Evolutionary conservation across 1,284 basidiomycete genomes (phyloP).

Genomic region (Peniophora sp.): DNA sequence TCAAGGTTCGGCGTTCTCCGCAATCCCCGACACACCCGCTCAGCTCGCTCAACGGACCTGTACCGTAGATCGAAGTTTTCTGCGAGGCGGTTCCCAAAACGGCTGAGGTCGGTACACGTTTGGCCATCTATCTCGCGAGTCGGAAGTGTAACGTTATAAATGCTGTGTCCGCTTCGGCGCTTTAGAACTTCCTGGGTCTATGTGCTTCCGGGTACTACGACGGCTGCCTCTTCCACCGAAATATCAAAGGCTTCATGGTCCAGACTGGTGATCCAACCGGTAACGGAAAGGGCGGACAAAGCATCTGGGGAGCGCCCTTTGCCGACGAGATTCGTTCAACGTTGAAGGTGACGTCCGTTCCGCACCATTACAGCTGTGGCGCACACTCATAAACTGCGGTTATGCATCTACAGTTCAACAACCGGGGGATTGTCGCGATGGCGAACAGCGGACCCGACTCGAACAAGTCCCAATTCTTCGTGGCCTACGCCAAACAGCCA

Average conservation of each 20-base stretch:
- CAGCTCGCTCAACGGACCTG: conserved; percentile 1
- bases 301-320: conserved; percentile 84
- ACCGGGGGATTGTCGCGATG: conserved; percentile 92
- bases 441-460: conserved; percentile 91
- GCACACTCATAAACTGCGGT: conserved; percentile 5
- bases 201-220: conserved; percentile 89
- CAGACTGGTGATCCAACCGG: conserved; percentile 87
- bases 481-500: conserved; percentile 86
- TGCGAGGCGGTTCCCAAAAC: conserved; percentile 93
- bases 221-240: conserved; percentile 84
- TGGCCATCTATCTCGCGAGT: conserved; percentile 3
- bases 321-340: conserved; percentile 87
- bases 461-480: conserved; percentile 95
- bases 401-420: conserved; percentile 82
- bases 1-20: conserved; percentile 61
- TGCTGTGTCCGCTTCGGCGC: neutral
- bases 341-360: conserved; percentile 58
- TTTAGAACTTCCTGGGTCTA: conserved; percentile 89
- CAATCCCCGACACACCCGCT: neutral
- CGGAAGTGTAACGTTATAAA: conserved; percentile 1
- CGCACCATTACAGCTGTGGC: conserved; percentile 1
- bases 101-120: conserved; percentile 62
- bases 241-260: conserved; percentile 94
- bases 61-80: conserved; percentile 83
- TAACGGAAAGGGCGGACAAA: conserved; percentile 76